Conservation (phyloP, 1,284 basidiomycete species). For the Irpex sp. region DNA sequence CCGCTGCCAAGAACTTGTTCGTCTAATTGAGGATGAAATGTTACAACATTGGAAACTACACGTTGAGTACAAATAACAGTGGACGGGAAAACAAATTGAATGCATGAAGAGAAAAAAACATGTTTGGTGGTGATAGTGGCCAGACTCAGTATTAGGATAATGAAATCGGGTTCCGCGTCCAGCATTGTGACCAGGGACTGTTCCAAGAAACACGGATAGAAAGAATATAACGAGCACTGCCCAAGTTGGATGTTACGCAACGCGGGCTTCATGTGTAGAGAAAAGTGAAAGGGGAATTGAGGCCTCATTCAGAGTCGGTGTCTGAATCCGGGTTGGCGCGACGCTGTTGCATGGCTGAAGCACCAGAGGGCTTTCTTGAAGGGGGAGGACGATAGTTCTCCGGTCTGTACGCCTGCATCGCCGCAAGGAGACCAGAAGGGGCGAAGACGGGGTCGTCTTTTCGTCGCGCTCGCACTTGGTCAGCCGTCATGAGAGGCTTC, state of each 20-base stretch:
- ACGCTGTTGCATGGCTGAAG: not conserved
- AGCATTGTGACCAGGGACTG: not conserved
- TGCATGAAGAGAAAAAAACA: not conserved
- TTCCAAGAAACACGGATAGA: not conserved
- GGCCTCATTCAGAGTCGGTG: not conserved
- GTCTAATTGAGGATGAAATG: not conserved
- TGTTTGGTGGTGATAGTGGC: not conserved
- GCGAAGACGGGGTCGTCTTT: slow-evolving; percentile 9
- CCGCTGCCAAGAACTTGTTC: too few relatives aligned
- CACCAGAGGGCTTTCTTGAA: not conserved
- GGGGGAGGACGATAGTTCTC: slow-evolving; percentile 8
- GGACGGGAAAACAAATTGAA: not conserved
- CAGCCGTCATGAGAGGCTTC: slow-evolving; percentile 2
- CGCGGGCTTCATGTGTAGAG: not conserved
- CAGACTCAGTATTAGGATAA: not conserved
- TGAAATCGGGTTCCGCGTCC: not conserved
- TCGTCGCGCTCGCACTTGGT: not conserved
- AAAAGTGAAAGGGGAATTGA: too few relatives aligned
- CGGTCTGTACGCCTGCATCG: slow-evolving; percentile 9
- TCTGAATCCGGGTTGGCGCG: not conserved
- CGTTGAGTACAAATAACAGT: not conserved
- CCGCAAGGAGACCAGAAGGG: slow-evolving; percentile 1
- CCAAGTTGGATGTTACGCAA: not conserved
- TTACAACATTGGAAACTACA: not conserved
- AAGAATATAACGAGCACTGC: not conserved